Evolutionary conservation across 2,329 filamentous ascomycete genomes (phyloP), one percentile per base, ranked within the genome.

Genomic region (Fusarium citri): DNA sequence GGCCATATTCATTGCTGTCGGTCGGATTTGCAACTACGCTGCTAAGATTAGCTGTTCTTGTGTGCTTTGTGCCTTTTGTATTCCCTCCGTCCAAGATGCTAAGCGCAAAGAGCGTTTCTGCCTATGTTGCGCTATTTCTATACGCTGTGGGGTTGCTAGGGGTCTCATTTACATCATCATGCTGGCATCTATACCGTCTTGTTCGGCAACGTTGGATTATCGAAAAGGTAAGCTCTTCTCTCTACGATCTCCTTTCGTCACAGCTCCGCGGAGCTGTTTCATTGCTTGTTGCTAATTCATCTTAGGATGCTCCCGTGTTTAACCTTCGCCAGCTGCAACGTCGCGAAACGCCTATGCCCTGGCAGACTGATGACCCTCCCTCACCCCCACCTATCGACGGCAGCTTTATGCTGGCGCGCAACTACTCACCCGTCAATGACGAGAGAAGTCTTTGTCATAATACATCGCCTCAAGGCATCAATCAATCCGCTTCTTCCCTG

Each of bases 261-360:
- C 3, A n/a, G 4, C 1, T 37, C 6, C 10, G 6, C 4, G 18
- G 3, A 2, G 5, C 16, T 6, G 9, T n/a, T n/a, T 14, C 12
- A 14, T 30, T 30, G 12, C 15, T 8, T 4, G 34, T 12, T n/a
- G 6, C 34, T 37, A n/a, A 37, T 2, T n/a, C 2, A 4, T n/a
- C 6, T 37, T 6, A 37, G 34, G 18, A 37, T 37, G 34, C 34
- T n/a, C 34, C 34, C 6, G 34, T 37, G 1, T 37, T n/a, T 7
- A 37, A 11, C 2, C 34, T 37, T 10, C 34, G 34, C 34, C 34
- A 37, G 34, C 18, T 37, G 34, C 34, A 37, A 18, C 34, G 34
- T 11, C 34, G 34, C 10, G 34, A 12, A 37, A n/a, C 34, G 18
- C 18, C 10, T 37, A 37, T 12, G 10, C 34, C 34, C 6, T 37